Evolutionary conservation across 2,329 filamentous ascomycete species (phyloP), one percentile per base, ranked within the genome.

Genomic region (Verticillium longisporum): DNA sequence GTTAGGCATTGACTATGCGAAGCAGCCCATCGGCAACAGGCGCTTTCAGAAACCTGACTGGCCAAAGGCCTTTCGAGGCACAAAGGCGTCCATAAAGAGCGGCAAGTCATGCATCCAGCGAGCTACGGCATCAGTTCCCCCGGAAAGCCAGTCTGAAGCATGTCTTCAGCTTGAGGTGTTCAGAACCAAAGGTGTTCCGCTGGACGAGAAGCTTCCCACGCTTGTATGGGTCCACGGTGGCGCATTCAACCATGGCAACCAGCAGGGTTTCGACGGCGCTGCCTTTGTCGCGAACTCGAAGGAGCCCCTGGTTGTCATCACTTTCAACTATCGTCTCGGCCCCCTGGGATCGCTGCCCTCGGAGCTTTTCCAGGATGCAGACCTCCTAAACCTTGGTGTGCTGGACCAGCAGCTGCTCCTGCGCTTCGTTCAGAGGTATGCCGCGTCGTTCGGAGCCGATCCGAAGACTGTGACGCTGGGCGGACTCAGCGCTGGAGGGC

Each of bases 371-470:
- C 74, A 77, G 34, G 70, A 73, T 0, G 66, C 68, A 2, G 72
- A 70, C 0, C 59, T 77, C n/a, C 60, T 83, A 10, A 87, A 87
- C 61, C 78, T 79, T 0, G 83, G 83, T 0, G 68, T 86, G 0
- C 72, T 80, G 2, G 83, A 86, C 61, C 81, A 84, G 65, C 74
- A 77, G 14, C 78, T 78, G 4, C 77, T 80, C 1, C 69, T 87
- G 1, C 68, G 78, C 64, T 86, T 84, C 75, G 78, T 86, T 0
- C 78, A 83, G 56, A 74, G 73, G 11, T 70, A 86, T 61, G 82
- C 86, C 58, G 65, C 69, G 1, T 68, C 74, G 1, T 86, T 87
- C 60, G 83, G 84, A 0, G 83, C 84, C 2, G 78, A 86, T 58
- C 75, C 76, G 0, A 63, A 68, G 1, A 75, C 78, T 4, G 80